Evolutionary conservation across 768 basidiomycete genomes (phyloP).

Genomic region (Mycena floridula): DNA sequence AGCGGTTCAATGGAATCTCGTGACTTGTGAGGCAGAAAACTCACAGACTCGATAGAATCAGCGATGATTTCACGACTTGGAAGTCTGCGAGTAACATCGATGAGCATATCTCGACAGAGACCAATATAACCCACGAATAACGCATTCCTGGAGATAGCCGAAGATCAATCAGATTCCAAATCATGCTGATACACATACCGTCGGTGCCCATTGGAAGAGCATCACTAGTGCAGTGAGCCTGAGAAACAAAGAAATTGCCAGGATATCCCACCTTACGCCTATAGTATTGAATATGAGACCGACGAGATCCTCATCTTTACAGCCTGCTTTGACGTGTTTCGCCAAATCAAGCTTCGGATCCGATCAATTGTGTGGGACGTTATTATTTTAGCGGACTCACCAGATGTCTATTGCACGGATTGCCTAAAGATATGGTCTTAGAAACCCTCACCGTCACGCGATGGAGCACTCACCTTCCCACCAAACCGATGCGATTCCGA

Average conservation of each 20-base stretch:
- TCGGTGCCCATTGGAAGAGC: constrained; percentile 89
- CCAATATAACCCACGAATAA: constrained; percentile 59
- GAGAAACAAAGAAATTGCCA: not conserved
- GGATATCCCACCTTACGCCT: constrained; percentile 60
- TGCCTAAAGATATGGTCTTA: constrained; percentile 43
- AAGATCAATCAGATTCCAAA: not conserved
- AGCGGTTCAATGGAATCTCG: not conserved
- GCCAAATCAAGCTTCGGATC: constrained; percentile 66
- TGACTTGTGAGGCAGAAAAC: too few relatives aligned
- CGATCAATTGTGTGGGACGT: constrained; percentile 2
- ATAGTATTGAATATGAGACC: constrained; percentile 84
- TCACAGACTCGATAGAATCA: constrained; percentile 64
- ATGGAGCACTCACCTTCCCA: constrained; percentile 66
- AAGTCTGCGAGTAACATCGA: constrained; percentile 35
- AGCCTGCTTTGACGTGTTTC: constrained; percentile 75
- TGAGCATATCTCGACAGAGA: not conserved
- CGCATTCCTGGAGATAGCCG: constrained; percentile 70
- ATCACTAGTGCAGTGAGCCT: constrained; percentile 39
- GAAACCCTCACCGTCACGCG: not conserved
- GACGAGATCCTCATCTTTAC: constrained; percentile 72
- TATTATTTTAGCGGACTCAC: constrained; percentile 24
- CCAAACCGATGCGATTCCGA: constrained; percentile 87
- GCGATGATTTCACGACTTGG: constrained; percentile 88
- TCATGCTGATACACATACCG: constrained; percentile 37
- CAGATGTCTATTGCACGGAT: constrained; percentile 82